A percentile compares a stretch with the other conserved stretches of the same genome.
phyloP scores from a whole-genome alignment of 2,329 filamentous ascomycete genomes.

The Fusarium buharicum region DNA sequence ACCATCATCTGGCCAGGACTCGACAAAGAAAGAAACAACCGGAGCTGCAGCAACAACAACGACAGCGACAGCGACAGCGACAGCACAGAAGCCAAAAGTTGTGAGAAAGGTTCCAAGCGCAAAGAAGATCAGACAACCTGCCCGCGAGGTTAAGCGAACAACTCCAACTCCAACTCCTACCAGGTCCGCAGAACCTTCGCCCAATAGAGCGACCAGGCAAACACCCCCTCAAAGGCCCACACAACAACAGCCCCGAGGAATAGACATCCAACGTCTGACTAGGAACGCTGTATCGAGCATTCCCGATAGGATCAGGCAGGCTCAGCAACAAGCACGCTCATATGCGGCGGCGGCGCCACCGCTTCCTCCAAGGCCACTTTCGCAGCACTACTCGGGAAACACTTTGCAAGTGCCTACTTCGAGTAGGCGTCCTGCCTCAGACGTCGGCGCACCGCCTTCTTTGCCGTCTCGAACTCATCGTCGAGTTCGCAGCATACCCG shows the following conservation, averaged over 20 bases:
- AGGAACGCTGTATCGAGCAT: slow-evolving; percentile 13
- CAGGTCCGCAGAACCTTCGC: slow-evolving; percentile 42
- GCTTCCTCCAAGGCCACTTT: slow-evolving; percentile 31
- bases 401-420: slow-evolving; percentile 16
- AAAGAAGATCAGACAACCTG: slow-evolving; percentile 30
- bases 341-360: slow-evolving; percentile 17
- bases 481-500: slow-evolving; percentile 44
- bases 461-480: slow-evolving; percentile 44
- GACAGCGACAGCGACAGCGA: not conserved
- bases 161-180: slow-evolving; percentile 24
- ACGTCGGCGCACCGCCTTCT: slow-evolving; percentile 40
- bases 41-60: slow-evolving; percentile 3
- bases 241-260: slow-evolving; percentile 10
- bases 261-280: slow-evolving; percentile 7
- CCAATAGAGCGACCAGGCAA: slow-evolving; percentile 26
- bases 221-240: slow-evolving; percentile 1
- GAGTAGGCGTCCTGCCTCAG: slow-evolving; percentile 35
- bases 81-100: slow-evolving; percentile 29
- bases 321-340: slow-evolving; percentile 13
- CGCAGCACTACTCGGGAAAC: slow-evolving; percentile 22
- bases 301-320: slow-evolving; percentile 9
- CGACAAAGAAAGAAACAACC: slow-evolving; percentile 13
- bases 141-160: slow-evolving; percentile 26
- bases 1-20: slow-evolving; percentile 15
- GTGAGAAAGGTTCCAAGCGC: slow-evolving; percentile 23